Percentiles rank a stretch among this genome's conserved stretches.
These are phyloP conservation scores for Penicillium paradoxum DNA, from an alignment of 495 filamentous ascomycete genomes.

Conservation along the genomic window DNA sequence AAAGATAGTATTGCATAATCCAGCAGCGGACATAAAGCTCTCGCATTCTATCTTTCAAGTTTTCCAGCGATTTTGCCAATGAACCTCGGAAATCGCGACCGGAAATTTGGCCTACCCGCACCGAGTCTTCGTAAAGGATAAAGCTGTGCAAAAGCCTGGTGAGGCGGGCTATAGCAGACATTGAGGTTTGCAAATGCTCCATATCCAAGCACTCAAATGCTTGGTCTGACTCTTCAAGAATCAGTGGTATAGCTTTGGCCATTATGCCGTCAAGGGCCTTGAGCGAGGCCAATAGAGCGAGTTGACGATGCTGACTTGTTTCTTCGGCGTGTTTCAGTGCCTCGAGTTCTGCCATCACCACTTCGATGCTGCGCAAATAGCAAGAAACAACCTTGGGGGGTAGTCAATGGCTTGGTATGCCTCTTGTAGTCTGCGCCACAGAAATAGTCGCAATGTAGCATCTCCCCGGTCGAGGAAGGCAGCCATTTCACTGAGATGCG, in stretches of 20 bases:
- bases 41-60: conserved; percentile 66
- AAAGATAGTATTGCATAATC: conserved; percentile 69
- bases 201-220: conserved; percentile 82
- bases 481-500: conserved; percentile 63
- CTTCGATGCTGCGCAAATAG: conserved; percentile 75
- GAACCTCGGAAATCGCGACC: conserved; percentile 36
- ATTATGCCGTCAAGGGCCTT: conserved; percentile 72
- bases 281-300: conserved; percentile 66
- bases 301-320: conserved; percentile 56
- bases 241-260: conserved; percentile 55
- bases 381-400: conserved; percentile 83
- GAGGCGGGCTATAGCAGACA: conserved; percentile 61
- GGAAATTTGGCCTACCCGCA: conserved; percentile 63
- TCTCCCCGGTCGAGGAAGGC: conserved; percentile 77
- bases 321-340: conserved; percentile 56
- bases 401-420: conserved; percentile 83
- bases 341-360: conserved; percentile 69
- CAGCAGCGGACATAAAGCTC: conserved; percentile 88
- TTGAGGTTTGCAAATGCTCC: conserved; percentile 63
- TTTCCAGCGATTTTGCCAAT: conserved; percentile 43
- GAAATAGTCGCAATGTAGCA: conserved; percentile 72
- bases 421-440: conserved; percentile 83
- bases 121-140: conserved; percentile 74
- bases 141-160: conserved; percentile 70
- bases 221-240: conserved; percentile 58